phyloP scores from a whole-genome alignment of 1,284 basidiomycete species.

The Wolfiporia cocos region DNA sequence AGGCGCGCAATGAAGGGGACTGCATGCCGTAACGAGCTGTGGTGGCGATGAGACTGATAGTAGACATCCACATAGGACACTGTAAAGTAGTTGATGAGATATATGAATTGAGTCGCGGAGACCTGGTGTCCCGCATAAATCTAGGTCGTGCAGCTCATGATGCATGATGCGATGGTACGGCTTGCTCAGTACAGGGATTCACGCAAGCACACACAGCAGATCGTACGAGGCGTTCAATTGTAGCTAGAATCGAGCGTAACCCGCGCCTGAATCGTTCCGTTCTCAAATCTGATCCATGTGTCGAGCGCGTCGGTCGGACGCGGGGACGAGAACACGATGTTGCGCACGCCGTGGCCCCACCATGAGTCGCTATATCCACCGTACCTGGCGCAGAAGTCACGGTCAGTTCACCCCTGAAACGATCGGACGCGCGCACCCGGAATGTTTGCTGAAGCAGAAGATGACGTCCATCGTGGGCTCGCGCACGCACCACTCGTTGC shows the following conservation, averaged over 20 bases:
- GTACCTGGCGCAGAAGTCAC: slow-evolving; percentile 34
- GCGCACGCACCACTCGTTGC: slow-evolving; percentile 67
- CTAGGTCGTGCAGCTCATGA: no score
- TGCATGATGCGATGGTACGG: no score
- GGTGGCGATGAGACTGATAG: no score
- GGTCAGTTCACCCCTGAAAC: background rate
- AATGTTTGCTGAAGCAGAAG: slow-evolving; percentile 71
- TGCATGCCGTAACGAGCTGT: no score
- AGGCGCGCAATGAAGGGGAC: background rate
- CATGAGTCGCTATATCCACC: slow-evolving; percentile 49
- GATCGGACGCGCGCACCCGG: slow-evolving; percentile 40
- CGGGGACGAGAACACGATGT: slow-evolving; percentile 48
- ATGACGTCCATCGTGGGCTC: slow-evolving; percentile 54
- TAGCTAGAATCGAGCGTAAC: slow-evolving; percentile 25
- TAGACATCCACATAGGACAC: no score
- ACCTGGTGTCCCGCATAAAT: no score
- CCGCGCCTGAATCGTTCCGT: slow-evolving; percentile 31
- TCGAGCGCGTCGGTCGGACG: slow-evolving; percentile 38
- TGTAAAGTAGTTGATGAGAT: no score
- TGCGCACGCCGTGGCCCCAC: slow-evolving; percentile 64
- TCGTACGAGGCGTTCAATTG: no score
- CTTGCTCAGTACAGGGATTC: no score
- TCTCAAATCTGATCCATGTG: slow-evolving; percentile 58
- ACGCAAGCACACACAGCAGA: no score
- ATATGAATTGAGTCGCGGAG: no score